Conservation (phyloP, 192 early-diverging fungal species). For the Helicostylum pulchrum region DNA sequence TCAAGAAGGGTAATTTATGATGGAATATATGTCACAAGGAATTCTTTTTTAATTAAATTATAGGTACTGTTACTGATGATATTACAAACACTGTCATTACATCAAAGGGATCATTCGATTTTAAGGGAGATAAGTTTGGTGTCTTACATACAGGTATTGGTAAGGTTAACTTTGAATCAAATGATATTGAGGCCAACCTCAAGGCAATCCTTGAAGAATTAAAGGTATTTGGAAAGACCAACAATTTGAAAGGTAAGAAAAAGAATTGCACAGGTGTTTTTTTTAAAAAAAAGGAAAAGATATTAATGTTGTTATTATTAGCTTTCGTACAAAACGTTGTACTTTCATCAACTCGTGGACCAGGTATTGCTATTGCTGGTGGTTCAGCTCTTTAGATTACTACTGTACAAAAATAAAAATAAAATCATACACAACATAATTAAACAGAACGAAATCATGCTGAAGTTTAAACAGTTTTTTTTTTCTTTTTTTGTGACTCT, state of each 20-base stretch:
- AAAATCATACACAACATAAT: background rate
- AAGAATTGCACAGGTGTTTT: background rate
- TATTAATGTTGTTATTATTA: constrained; percentile 2
- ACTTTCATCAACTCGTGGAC: constrained; percentile 67
- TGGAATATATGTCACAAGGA: background rate
- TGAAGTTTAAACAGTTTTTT: no score
- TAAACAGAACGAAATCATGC: background rate
- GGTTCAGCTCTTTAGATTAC: constrained; percentile 35
- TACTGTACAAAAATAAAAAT: background rate
- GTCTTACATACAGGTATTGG: constrained; percentile 64
- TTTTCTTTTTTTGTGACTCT: background rate
- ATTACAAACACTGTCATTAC: constrained; percentile 60
- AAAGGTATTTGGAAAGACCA: constrained; percentile 52
- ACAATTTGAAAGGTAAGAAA: constrained; percentile 46
- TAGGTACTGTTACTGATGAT: constrained; percentile 75
- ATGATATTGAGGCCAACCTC: constrained; percentile 45
- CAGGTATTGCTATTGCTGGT: constrained; percentile 58
- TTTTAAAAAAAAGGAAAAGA: background rate
- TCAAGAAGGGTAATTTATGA: constrained; percentile 57
- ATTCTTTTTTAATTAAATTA: background rate
- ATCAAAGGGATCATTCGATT: constrained; percentile 69
- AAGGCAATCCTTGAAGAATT: constrained; percentile 59
- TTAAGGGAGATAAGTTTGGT: constrained; percentile 69
- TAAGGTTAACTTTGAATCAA: constrained; percentile 26
- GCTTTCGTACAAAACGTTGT: constrained; percentile 60